Evolutionary conservation across 2,329 filamentous ascomycete genomes (phyloP).

Genomic region (Monosporascus ibericus): DNA sequence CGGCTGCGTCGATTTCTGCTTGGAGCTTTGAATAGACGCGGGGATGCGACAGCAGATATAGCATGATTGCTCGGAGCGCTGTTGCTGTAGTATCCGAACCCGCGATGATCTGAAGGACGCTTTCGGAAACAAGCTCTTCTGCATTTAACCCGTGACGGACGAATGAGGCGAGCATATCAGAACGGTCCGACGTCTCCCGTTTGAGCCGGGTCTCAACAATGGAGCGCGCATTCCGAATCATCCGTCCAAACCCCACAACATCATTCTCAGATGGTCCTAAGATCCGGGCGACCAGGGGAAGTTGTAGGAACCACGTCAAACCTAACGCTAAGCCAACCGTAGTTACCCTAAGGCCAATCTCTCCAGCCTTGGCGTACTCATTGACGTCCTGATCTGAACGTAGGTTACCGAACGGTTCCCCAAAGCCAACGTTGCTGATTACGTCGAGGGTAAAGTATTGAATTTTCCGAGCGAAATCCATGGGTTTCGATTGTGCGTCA

Average conservation of each 20-base stretch:
- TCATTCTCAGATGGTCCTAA: not conserved
- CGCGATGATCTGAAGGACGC: conserved; percentile 36
- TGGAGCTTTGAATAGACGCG: conserved; percentile 35
- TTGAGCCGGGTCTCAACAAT: not conserved
- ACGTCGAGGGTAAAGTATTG: conserved; percentile 49
- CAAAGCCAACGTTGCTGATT: conserved; percentile 44
- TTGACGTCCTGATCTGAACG: conserved; percentile 38
- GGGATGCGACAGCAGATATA: conserved; percentile 41
- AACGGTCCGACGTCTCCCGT: conserved; percentile 1
- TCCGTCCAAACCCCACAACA: not conserved
- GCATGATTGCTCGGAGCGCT: conserved; percentile 38
- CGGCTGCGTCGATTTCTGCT: conserved; percentile 34
- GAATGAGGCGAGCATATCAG: conserved; percentile 26
- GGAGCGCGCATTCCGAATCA: no score
- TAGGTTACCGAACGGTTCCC: conserved; percentile 44
- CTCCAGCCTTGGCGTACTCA: conserved; percentile 26
- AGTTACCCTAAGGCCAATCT: conserved; percentile 10
- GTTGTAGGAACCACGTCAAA: conserved; percentile 19
- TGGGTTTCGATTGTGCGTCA: conserved; percentile 14
- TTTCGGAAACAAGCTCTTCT: conserved; percentile 25
- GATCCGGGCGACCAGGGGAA: not conserved
- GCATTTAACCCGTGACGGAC: conserved; percentile 19
- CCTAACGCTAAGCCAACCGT: conserved; percentile 25
- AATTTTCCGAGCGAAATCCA: conserved; percentile 41
- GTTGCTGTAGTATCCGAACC: conserved; percentile 52